These are phyloP conservation scores for Typha latifolia DNA, from an alignment of 176 grass and related monocot species.

Conservation along the genomic window DNA sequence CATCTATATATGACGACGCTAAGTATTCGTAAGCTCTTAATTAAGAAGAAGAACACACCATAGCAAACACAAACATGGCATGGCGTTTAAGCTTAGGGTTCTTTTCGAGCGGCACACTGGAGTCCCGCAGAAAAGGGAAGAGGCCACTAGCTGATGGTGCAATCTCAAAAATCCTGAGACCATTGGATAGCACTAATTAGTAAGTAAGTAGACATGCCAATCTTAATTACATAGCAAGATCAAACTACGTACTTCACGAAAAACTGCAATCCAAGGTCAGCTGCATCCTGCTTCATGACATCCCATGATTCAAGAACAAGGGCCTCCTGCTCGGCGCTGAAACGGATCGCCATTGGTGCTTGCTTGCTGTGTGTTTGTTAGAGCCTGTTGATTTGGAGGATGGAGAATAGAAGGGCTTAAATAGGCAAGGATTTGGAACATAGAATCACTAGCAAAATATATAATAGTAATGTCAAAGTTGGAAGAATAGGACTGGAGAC, in stretches of 20 bases:
- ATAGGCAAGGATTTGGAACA: neutral
- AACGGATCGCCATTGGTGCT: constrained; percentile 33
- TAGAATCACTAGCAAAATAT: neutral
- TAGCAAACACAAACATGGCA: constrained; percentile 77
- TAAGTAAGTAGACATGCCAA: too few species aligned
- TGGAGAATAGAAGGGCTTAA: neutral
- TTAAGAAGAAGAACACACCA: constrained; percentile 21
- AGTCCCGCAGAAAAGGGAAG: constrained; percentile 79
- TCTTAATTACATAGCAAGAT: neutral
- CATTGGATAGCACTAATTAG: too few species aligned
- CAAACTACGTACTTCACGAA: constrained; percentile 53
- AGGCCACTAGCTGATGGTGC: constrained; percentile 67
- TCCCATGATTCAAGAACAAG: constrained; percentile 81
- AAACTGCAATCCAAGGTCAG: constrained; percentile 57
- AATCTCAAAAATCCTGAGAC: constrained; percentile 68
- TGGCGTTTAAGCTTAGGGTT: constrained; percentile 94
- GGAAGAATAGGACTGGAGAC: neutral
- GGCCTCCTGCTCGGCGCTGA: constrained; percentile 74
- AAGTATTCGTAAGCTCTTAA: neutral
- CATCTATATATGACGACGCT: neutral
- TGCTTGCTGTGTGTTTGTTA: constrained; percentile 1
- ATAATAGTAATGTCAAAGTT: neutral
- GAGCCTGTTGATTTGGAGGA: neutral
- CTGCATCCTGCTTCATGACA: constrained; percentile 84
- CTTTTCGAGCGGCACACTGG: constrained; percentile 58